Conservation (phyloP, 169 alveolate genomes). For the Cystoisospora suis region DNA sequence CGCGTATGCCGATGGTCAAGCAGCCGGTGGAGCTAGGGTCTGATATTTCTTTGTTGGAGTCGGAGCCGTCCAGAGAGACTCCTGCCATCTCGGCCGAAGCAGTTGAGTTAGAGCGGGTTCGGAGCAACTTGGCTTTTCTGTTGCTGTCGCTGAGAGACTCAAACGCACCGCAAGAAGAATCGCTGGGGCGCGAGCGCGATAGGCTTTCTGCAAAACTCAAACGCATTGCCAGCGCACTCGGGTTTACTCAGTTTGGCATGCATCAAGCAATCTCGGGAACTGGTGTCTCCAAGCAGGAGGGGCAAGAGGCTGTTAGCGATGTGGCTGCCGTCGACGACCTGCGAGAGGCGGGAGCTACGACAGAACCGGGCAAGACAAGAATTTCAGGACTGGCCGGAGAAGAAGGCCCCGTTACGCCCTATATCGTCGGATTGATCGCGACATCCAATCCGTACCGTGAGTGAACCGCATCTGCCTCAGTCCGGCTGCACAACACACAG, state of each 20-base stretch:
- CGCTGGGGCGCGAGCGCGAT: not conserved
- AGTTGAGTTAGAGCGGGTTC: not conserved
- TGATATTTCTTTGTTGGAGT: too few species aligned
- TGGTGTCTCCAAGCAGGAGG: not conserved
- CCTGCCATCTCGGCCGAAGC: not conserved
- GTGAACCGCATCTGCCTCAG: too few species aligned
- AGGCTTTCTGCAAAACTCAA: constrained; percentile 4
- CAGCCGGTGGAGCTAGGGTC: too few species aligned
- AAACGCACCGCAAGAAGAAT: not conserved
- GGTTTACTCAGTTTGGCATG: not conserved
- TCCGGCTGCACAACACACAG: too few species aligned
- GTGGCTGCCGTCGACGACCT: not conserved
- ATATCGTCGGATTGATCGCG: not conserved
- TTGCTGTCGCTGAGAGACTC: not conserved
- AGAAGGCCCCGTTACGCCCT: not conserved
- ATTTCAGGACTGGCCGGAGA: not conserved
- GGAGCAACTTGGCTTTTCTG: not conserved
- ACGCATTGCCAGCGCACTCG: not conserved
- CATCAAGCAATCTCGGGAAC: not conserved
- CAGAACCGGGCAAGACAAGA: not conserved
- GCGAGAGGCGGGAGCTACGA: not conserved
- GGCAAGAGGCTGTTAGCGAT: not conserved
- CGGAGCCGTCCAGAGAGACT: not conserved
- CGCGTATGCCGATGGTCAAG: not conserved
- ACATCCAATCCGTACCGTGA: constrained; percentile 6